Base-by-base conservation (phyloP, 2,329 filamentous ascomycete species). In the Hypoxylon sp. region DNA sequence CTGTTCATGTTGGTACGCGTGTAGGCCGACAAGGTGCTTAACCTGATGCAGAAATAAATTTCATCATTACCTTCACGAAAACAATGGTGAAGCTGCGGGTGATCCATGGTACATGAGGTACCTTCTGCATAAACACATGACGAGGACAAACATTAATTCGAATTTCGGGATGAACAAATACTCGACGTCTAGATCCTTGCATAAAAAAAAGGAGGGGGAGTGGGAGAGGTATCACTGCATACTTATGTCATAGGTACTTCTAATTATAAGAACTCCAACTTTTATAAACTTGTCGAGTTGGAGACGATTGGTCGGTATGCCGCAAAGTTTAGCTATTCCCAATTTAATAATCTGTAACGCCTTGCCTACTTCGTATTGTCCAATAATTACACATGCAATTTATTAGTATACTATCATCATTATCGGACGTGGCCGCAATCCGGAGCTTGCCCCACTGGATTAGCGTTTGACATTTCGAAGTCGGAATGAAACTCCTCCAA, bases 341-440 rank as follows among this genome's bases (percentile, higher is more conserved):
- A n/a, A n/a, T n/a, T n/a, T n/a, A n/a, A n/a, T n/a, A n/a, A n/a
- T n/a, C n/a, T n/a, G n/a, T n/a, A n/a, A n/a, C n/a, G n/a, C n/a
- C n/a, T n/a, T n/a, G 38, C 5, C 4, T 44, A 16, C 21, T 32
- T 27, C 9, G n/a, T n/a, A n/a, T n/a, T n/a, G n/a, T n/a, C n/a
- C n/a, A n/a, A n/a, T n/a, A n/a, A 38, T 20, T 40, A 27, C 27
- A 12, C 19, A 37, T 11, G 12, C 21, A 27, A 29, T 26, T 30
- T 25, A 21, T 7, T 21, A 20, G 20, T 32, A 19, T 27, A 31
- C 13, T 19, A 21, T 26, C 4, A 27, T 44, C 8, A 20, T 9
- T 29, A 41, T 55, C 61, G 62, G 61, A 44, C 43, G 52, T 41
- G 43, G 62, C 58, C 63, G 63, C 51, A 54, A 52, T 67, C 64